Percentiles rank a stretch among this genome's conserved stretches.
Conservation (phyloP, 1,139 yeast genomes). For the Suhomyces chickasaworum region DNA sequence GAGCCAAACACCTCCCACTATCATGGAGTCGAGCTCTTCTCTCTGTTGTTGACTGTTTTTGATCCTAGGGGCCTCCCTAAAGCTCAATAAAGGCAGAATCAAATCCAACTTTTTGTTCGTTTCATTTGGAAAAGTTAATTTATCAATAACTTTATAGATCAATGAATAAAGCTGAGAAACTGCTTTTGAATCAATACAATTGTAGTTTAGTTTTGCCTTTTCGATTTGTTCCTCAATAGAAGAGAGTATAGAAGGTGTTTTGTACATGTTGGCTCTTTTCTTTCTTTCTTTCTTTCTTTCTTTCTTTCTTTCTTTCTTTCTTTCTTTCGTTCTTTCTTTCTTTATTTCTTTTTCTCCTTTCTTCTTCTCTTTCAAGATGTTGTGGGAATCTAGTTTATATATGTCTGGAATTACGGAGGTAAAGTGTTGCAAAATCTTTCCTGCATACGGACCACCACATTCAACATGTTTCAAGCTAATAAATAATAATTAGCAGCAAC, state of each 20-base stretch:
- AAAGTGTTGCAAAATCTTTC: conserved; percentile 2
- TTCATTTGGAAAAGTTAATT: background rate
- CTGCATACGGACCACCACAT: conserved; percentile 1
- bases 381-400: background rate
- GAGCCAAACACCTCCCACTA: conserved; percentile 2
- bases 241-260: background rate
- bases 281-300: background rate
- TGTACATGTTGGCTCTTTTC: background rate
- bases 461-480: background rate
- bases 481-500: background rate
- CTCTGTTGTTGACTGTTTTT: background rate
- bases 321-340: background rate
- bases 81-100: background rate
- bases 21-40: background rate
- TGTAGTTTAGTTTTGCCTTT: background rate
- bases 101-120: background rate
- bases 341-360: background rate
- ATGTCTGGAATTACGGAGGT: background rate
- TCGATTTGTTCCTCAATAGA: background rate
- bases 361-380: too few relatives aligned
- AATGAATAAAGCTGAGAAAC: conserved; percentile 1
- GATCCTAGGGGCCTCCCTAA: background rate
- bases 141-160: conserved; percentile 1
- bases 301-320: too few relatives aligned
- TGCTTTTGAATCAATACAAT: background rate